Evolutionary conservation across 164 flowering plant species (phyloP), one percentile per base, ranked within the genome.

Genomic region (Magnolia officinalis): DNA sequence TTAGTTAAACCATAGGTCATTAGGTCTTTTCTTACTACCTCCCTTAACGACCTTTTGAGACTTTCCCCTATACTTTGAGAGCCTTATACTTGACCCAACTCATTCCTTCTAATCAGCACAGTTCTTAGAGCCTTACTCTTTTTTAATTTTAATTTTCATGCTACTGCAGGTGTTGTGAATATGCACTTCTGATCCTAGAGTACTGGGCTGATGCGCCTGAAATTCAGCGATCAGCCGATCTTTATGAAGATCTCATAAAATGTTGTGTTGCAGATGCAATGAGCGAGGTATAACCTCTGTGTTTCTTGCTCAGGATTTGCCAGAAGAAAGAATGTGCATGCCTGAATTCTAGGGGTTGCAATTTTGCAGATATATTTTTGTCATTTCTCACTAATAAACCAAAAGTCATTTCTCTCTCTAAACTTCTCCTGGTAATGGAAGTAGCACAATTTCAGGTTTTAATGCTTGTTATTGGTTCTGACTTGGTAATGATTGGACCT

Each of bases 171-270:
- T 96, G 99, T 76, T 94, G 98, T 84, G 99, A 96, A 31, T 94
- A 96, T 85, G 92, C 98, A 18, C 89, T 96, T 77, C 81, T 96
- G 77, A 86, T 93, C 50, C 85, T 96, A n/a, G 99, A 96, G 81
- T 83, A 91, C 78, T 96, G 99, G 99, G 88, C 99, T 80, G 98
- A 96, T 89, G 98, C 95, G 65, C 98, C 98, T 77, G 99, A 96
- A 85, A 91, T 96, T 81, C 99, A 94, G 73, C 87, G 98, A 65
- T 85, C 98, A 31, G 99, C 98, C 45, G 98, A 96, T 82, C 87
- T 92, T 2, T 96, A 96, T 88, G 99, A 96, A 84, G 99, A 93
- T 80, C 84, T 96, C 31, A 90, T 96, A 55, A 91, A 82, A 77
- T 92, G 97, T 80, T 96, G 98, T 83, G 98, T 92, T 26, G 92